A percentile compares a stretch with the other conserved stretches of the same genome.
Evolutionary conservation across 176 grass and related monocot species (phyloP).

Genomic region (Cenchrus purpureus): DNA sequence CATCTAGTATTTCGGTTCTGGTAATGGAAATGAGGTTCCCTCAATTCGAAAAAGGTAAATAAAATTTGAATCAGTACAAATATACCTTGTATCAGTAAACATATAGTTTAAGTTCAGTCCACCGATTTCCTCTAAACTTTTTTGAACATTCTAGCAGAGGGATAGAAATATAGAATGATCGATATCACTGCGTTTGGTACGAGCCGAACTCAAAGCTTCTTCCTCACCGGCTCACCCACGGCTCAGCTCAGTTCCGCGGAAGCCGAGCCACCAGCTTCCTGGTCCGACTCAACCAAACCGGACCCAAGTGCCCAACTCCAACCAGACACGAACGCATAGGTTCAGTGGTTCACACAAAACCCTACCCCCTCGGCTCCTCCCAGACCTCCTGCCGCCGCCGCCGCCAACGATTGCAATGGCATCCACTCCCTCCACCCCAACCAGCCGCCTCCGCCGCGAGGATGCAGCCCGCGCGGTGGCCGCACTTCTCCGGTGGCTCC

Average conservation of each 20-base stretch:
- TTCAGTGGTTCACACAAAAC: constrained; percentile 6
- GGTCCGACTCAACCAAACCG: constrained; percentile 31
- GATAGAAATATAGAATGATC: too few relatives aligned
- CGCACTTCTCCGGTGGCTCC: constrained; percentile 63
- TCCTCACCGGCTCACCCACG: neutral
- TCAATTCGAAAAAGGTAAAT: too few relatives aligned
- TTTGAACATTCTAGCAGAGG: too few relatives aligned
- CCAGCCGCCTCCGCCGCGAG: constrained; percentile 41
- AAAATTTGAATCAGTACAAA: too few relatives aligned
- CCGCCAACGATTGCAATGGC: constrained; percentile 14
- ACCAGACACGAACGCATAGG: neutral
- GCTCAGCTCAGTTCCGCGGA: neutral
- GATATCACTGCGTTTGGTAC: too few relatives aligned
- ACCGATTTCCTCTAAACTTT: too few relatives aligned
- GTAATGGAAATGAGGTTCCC: too few relatives aligned
- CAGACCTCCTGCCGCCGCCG: constrained; percentile 27
- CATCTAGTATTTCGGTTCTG: too few relatives aligned
- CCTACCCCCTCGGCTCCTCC: neutral
- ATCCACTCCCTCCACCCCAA: neutral
- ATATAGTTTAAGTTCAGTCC: too few relatives aligned
- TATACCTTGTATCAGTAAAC: too few relatives aligned
- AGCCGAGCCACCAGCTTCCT: constrained; percentile 5
- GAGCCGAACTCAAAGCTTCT: too few relatives aligned
- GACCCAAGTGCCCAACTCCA: neutral
- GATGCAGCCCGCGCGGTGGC: constrained; percentile 51